Evolutionary conservation across 345 rosid genomes (phyloP), one percentile per base, ranked within the genome.

Genomic region (Syzygium grande): DNA sequence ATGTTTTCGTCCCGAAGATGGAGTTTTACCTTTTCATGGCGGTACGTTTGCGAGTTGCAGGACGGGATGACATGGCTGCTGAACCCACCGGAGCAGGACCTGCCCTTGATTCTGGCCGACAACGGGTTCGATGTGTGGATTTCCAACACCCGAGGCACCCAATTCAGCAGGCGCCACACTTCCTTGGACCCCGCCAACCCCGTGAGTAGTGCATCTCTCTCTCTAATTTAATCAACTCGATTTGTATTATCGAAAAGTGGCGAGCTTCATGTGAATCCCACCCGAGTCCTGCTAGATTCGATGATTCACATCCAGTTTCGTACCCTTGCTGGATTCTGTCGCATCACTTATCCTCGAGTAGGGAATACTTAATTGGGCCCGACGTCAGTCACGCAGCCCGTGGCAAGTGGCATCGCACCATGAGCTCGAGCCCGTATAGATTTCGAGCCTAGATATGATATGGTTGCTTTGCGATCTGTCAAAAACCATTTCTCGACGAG

Each of bases 81-180:
- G 85, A 97, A 97, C 88, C 89, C 96, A n/a, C 96, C 98, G 21
- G 95, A 95, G 13, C 96, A 95, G 88, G 93, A 94, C 88, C 91
- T 97, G 30, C 99, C 99, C 3, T 68, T 96, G 91, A 95, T 96
- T 30, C 91, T 97, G 89, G 98, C 98, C 9, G 98, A 97, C 58
- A 63, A 92, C 65, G 99, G 99, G 27, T 97, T 95, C 85, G 99
- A 96, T 86, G 99, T 97, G 41, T 97, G 99, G 99, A 93, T 97
- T 87, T 92, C 94, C 49, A 96, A 96, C 92, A 91, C 95, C 3
- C 90, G 99, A 89, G 99, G 99, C 52, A 97, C 99, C 86, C 89
- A 96, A 85, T 97, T 89, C 85, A 91, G 97, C 95, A 88, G 93
- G 80, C 89, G 93, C 63, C 99, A 97, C 86, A 87, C 89, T 77